Evolutionary conservation across 768 basidiomycete genomes (phyloP), one percentile per base, ranked within the genome.

Genomic region (Lactarius deliciosus): DNA sequence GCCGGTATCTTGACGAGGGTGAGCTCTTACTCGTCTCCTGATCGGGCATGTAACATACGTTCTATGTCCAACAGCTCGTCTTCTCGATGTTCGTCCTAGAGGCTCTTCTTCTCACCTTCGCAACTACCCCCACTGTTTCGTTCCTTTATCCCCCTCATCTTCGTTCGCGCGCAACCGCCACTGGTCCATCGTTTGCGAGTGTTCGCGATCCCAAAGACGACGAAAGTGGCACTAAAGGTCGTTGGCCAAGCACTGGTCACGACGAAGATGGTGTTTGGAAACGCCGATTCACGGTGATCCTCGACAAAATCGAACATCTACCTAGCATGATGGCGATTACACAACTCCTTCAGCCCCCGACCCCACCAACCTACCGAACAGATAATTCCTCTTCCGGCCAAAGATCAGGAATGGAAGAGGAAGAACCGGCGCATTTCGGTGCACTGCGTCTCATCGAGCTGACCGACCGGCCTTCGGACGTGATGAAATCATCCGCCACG

Each of bases 21-120:
- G 66, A 57, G 75, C 64, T 57, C 7, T 18, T 32, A 22, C 38
- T 7, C 20, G 22, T 36, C n/a, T 20, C 32, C 16, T 56, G 45
- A 34, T 22, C 18, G 54, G 34, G n/a, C 15, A 6, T 15, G 18
- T 61, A 18, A 36, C 43, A 34, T 41, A 36, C 40, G 15, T n/a
- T 34, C 47, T 30, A 30, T 28, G 22, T 15, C 45, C 40, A 16
- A 50, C 60, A 58, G 79, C 83, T 83, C 30, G 90, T 97, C 8
- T 96, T 98, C 77, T 91, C 93, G 0, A 98, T 97, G 94, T 96
- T 98, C 72, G 94, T 98, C 47, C 80, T 98, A 22, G 90, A 91
- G 73, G 90, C 92, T 0, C 78, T 95, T 45, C 75, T 88, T 8
- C 79, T 97, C 47, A 96, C 96, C 0, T 92, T 91, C 78, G 83